Conservation (phyloP, 1,139 yeast species). For the Pneumocystis murina region DNA sequence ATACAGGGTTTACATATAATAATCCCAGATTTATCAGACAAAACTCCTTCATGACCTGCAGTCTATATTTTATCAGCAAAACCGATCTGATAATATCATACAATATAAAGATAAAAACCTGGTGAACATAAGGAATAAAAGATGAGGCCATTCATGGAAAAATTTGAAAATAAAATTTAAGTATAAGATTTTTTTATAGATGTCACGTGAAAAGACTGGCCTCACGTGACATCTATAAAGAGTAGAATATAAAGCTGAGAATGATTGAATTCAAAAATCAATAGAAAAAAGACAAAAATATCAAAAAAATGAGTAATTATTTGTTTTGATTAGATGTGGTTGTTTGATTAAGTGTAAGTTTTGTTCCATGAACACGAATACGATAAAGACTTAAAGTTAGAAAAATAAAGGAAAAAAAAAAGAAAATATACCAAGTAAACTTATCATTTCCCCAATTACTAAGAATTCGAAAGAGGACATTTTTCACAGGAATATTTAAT, state of each 20-base stretch:
- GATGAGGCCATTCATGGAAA: background rate
- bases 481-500: conserved; percentile 11
- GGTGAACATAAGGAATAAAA: background rate
- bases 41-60: conserved; percentile 82
- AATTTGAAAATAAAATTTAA: too few species aligned
- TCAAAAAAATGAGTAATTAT: too few species aligned
- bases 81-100: background rate
- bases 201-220: too few species aligned
- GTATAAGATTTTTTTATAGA: too few species aligned
- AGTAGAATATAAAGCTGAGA: too few species aligned
- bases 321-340: background rate
- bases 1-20: conserved; percentile 58
- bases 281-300: too few species aligned
- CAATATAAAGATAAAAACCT: background rate
- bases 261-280: too few species aligned
- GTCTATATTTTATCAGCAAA: conserved; percentile 29
- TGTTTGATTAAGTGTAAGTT: background rate
- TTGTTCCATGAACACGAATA: conserved; percentile 22
- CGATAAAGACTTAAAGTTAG: conserved; percentile 17
- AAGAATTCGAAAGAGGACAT: conserved; percentile 19
- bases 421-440: conserved; percentile 19
- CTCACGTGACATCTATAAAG: too few species aligned
- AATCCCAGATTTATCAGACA: conserved; percentile 45
- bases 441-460: conserved; percentile 25
- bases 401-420: background rate